These are phyloP conservation scores for Pythium sukuiense DNA, from an alignment of 352 stramenopile genomes.

Conservation along the genomic window DNA sequence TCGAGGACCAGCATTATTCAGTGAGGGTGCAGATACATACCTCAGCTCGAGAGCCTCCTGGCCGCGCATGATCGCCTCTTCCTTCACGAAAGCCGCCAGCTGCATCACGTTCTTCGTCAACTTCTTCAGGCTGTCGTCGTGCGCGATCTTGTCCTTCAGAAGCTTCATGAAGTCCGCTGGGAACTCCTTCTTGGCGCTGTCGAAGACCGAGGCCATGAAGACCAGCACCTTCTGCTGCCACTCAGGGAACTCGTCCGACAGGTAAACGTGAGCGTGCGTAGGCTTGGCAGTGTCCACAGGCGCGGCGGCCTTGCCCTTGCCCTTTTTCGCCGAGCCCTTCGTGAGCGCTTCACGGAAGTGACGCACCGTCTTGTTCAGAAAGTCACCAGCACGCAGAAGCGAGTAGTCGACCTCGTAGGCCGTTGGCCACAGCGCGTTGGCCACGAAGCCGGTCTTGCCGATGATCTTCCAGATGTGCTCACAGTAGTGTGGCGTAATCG, in stretches of 20 bases:
- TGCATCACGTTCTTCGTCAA: conserved; percentile 97
- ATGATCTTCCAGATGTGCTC: conserved; percentile 93
- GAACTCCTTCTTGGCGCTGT: conserved; percentile 67
- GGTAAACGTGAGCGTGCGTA: conserved; percentile 85
- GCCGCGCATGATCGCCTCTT: conserved; percentile 91
- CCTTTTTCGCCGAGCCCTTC: conserved; percentile 80
- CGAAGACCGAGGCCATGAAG: conserved; percentile 63
- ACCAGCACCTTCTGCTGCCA: conserved; percentile 86
- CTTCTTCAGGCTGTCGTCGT: conserved; percentile 84
- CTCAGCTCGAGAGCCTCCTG: conserved; percentile 92
- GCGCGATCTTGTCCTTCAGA: conserved; percentile 72
- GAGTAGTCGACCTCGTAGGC: conserved; percentile 90
- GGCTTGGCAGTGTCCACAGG: conserved; percentile 85
- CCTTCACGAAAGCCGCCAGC: conserved; percentile 95
- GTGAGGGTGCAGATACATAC: conserved; percentile 28
- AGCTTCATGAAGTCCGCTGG: conserved; percentile 86
- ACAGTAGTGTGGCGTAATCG: conserved; percentile 95
- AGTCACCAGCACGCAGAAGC: conserved; percentile 91
- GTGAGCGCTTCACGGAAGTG: conserved; percentile 86
- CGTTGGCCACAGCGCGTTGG: conserved; percentile 87
- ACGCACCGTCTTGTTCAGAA: conserved; percentile 91
- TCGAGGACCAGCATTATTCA: too few species aligned
- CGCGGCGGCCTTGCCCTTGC: conserved; percentile 86
- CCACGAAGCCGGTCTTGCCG: conserved; percentile 91
- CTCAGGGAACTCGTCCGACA: conserved; percentile 80